Evolutionary conservation across 768 basidiomycete genomes (phyloP).

Genomic region (Podaxis sp.): DNA sequence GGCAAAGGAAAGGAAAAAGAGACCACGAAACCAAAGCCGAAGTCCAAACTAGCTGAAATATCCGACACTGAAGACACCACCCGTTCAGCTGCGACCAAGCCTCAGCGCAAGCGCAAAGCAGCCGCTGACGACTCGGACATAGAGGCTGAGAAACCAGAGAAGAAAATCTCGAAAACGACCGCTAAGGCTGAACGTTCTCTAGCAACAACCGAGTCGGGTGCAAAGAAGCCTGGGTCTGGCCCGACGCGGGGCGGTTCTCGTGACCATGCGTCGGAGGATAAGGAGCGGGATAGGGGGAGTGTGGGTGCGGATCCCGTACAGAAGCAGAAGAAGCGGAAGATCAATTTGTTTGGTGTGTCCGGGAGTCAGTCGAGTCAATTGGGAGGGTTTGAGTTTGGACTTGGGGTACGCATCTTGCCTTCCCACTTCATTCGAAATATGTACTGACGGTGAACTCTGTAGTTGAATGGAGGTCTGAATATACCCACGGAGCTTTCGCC

Average conservation of each 20-base stretch:
- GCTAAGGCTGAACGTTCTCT: slow-evolving; percentile 23
- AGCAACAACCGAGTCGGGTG: slow-evolving; percentile 11
- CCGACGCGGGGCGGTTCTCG: slow-evolving; percentile 16
- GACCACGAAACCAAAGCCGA: slow-evolving; percentile 9
- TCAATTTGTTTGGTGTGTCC: slow-evolving; percentile 55
- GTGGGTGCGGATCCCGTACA: slow-evolving; percentile 29
- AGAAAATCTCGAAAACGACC: slow-evolving; percentile 15
- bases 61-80: slow-evolving; percentile 22
- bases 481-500: slow-evolving; percentile 72
- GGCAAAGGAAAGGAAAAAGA: slow-evolving; percentile 32
- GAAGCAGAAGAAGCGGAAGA: slow-evolving; percentile 72
- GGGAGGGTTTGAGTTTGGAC: slow-evolving; percentile 38
- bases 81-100: slow-evolving; percentile 20
- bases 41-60: slow-evolving; percentile 19
- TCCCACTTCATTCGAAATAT: not conserved
- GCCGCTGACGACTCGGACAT: slow-evolving; percentile 16
- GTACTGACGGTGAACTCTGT: slow-evolving; percentile 11
- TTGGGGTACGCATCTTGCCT: slow-evolving; percentile 27
- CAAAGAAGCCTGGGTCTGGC: slow-evolving; percentile 23
- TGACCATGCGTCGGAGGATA: slow-evolving; percentile 21
- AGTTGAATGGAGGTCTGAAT: slow-evolving; percentile 42
- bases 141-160: slow-evolving; percentile 16
- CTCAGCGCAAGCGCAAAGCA: slow-evolving; percentile 41
- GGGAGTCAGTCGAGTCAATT: slow-evolving; percentile 40
- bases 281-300: slow-evolving; percentile 23